Base-by-base conservation (phyloP, 371 early-diverging fungal genomes). In the Quaeritorhiza haematococci region DNA sequence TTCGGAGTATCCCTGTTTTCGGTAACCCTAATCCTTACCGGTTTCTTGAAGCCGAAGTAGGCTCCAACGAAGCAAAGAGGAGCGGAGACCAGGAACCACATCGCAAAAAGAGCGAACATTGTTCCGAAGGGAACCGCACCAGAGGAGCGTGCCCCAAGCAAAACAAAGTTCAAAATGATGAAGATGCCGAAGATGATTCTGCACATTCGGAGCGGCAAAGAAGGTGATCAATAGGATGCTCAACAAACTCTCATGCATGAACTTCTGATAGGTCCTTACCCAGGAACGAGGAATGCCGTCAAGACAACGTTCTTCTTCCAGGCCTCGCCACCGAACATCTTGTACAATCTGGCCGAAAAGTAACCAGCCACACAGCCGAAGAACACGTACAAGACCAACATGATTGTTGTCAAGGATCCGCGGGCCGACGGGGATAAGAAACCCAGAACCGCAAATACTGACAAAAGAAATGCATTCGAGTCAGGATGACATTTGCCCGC, bases 341-440 rank as follows among this genome's bases (percentile, higher is more conserved):
- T 94, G 78, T 94, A 97, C 49, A 89, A 57, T 43, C 93, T 84
- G 5, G 96, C 87, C 7, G 94, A 91, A 17, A 85, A 74, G 64
- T 85, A 95, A 27, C 98, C 98, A 4, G 94, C 83, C 19, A 89
- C 84, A 33, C 84, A 80, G 3, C 87, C 89, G 70, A 90, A 94
- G 43, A 87, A 61, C 75, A 95, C 88, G 66, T 90, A 96, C 60
- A 93, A 87, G 43, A 92, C 76, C 38, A 97, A 79, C 81, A 90
- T 88, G 33, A 92, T 86, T 2, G 94, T 95, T 1, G 82, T 83
- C 29, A 97, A 77, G 3, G 94, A 89, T 29, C 96, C 96, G 47
- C 98, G 91, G 69, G 85, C 89, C 0, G 95, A 92, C 0, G 96
- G 96, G 21, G 94, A 92, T 46, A 97, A 76, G 81, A 97, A 94